Evolutionary conservation across 441 rosid species (phyloP).

Genomic region (Codiaeum variegatum): DNA sequence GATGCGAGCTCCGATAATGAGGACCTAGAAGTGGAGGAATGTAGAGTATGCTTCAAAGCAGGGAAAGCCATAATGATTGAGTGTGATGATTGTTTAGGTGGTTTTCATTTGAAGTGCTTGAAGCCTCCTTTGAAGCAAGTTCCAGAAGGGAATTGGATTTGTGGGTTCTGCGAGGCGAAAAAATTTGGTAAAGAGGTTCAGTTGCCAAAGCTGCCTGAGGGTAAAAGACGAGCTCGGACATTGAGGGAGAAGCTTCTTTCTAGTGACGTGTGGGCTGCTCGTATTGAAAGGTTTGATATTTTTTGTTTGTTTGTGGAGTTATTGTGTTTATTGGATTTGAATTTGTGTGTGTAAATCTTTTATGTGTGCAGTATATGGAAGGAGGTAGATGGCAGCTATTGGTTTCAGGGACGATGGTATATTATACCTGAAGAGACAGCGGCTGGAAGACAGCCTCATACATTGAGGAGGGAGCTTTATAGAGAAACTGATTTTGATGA

Average conservation of each 20-base stretch:
- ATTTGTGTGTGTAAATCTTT: slow-evolving; percentile 2
- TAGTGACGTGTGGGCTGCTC: slow-evolving; percentile 80
- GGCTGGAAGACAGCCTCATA: slow-evolving; percentile 78
- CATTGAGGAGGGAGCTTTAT: slow-evolving; percentile 79
- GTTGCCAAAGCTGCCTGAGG: slow-evolving; percentile 52
- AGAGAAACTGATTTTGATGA: slow-evolving; percentile 72
- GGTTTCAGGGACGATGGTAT: slow-evolving; percentile 79
- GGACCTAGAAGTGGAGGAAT: slow-evolving; percentile 73
- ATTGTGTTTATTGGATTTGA: neutral
- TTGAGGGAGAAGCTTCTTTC: slow-evolving; percentile 89
- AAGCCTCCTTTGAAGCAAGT: slow-evolving; percentile 69
- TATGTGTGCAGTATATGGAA: slow-evolving; percentile 64
- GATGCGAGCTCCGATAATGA: slow-evolving; percentile 56
- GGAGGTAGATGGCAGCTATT: slow-evolving; percentile 59
- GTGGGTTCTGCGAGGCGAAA: slow-evolving; percentile 58
- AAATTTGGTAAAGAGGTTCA: slow-evolving; percentile 50
- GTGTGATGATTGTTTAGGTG: slow-evolving; percentile 84
- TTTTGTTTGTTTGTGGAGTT: neutral
- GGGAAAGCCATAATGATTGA: slow-evolving; percentile 71
- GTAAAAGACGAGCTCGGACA: slow-evolving; percentile 64
- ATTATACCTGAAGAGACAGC: slow-evolving; percentile 91
- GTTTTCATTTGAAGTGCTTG: slow-evolving; percentile 93
- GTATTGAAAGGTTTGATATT: slow-evolving; percentile 52
- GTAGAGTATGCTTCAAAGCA: slow-evolving; percentile 67
- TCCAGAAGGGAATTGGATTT: slow-evolving; percentile 90